Base-by-base conservation (phyloP, 2,329 filamentous ascomycete species). In the Colletotrichum gigasporum region DNA sequence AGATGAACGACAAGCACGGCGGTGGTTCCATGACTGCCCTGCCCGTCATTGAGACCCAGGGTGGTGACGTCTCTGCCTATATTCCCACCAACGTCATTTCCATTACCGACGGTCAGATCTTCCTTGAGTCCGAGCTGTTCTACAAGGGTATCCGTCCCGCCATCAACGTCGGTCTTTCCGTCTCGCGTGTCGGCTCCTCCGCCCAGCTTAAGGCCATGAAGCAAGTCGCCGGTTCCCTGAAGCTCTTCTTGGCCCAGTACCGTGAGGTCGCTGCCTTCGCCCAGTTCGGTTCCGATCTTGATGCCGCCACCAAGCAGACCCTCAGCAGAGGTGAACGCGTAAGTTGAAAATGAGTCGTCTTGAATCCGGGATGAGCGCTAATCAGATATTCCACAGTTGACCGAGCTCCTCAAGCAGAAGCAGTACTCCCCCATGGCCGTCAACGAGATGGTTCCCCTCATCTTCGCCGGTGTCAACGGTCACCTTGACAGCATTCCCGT, bases 141-240 rank as follows among this genome's bases (percentile, higher is more conserved):
- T 98, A 97, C 93, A 99, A 99, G 93, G 96, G 96, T 96, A 86
- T 99, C 84, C 95, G 96, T 79, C 96, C 96, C 76, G 96, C 96
- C 86, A 99, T 99, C 84, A 99, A 99, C 90, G 96, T 99, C 92
- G 96, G 96, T 96, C 93, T 99, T 75, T 99, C 96, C 77, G 96
- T 99, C 75, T 99, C 96, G 74, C 96, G 96, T 93, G 96, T 99
- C 91, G 96, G 96, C 82, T 99, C 96, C 78, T 93, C 96, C 81
- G 96, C 96, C 80, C 96, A 99, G 90, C 90, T 98, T 83, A 99
- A 98, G 93, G 94, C 96, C 85, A 99, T 99, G 96, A 99, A 99
- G 91, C 96, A 99, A 89, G 96, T 99, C 76, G 96, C 96, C 78
- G 96, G 96, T 90, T 98, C 95, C 74, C 88, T 99, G 79, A 99